phyloP scores from a whole-genome alignment of 345 rosid species.

The Linum usitatissimum region DNA sequence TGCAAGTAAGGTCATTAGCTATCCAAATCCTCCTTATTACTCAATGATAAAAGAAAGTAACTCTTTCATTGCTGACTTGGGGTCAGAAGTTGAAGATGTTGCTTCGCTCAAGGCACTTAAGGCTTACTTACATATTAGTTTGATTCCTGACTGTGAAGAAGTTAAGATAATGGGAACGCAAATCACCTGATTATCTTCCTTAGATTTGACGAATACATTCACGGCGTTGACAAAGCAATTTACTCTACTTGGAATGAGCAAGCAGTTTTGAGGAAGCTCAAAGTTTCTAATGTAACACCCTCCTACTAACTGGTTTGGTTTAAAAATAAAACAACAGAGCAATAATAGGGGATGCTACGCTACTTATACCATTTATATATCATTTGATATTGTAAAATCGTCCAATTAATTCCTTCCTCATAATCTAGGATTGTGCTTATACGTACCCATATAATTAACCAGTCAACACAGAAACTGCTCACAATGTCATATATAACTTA shows the following conservation, averaged over 20 bases:
- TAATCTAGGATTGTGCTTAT: too few relatives aligned
- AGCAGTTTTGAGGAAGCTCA: constrained; percentile 30
- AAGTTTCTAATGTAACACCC: constrained; percentile 44
- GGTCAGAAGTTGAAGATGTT: constrained; percentile 95
- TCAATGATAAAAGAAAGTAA: constrained; percentile 92
- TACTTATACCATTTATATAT: too few relatives aligned
- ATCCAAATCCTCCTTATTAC: constrained; percentile 73
- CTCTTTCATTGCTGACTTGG: constrained; percentile 95
- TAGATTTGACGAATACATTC: constrained; percentile 96
- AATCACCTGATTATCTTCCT: constrained; percentile 50
- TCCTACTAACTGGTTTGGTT: too few relatives aligned
- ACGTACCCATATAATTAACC: too few relatives aligned
- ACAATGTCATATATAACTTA: too few relatives aligned
- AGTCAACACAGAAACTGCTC: too few relatives aligned
- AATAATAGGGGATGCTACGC: too few relatives aligned
- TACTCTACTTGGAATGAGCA: constrained; percentile 80
- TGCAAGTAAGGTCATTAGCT: constrained; percentile 83
- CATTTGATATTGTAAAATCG: too few relatives aligned
- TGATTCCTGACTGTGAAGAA: constrained; percentile 98
- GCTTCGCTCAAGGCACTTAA: constrained; percentile 80
- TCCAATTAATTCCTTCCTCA: too few relatives aligned
- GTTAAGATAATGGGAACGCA: constrained; percentile 65
- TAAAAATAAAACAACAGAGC: too few relatives aligned
- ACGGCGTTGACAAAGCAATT: constrained; percentile 94
- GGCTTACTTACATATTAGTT: constrained; percentile 66